Evolutionary conservation across 2,329 filamentous ascomycete species (phyloP), one percentile per base, ranked within the genome.

Genomic region (Exophiala spinifera): DNA sequence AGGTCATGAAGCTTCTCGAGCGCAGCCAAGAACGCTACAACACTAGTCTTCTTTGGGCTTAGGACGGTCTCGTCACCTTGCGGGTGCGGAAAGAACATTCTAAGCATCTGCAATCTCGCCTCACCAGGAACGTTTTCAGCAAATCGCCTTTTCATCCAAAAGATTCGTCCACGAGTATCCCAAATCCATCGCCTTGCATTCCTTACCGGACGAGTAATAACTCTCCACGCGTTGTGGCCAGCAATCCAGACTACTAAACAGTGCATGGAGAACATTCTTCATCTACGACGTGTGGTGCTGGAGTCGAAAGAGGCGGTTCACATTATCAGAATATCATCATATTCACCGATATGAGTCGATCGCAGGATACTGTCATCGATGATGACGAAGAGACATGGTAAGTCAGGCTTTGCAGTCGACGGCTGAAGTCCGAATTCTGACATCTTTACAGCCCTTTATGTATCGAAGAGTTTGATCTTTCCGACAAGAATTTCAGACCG

Each of bases 401-500:
- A 55, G 71, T 62, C 20, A 17, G 17, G 25, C 13, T 25, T 21
- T 43, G 13, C 20, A 21, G 8, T 19, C 47, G 40, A 36, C 11
- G 14, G 8, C 23, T n/a, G 20, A 15, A 28, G 47, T 14, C 13
- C 39, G 40, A 37, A 46, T 44, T 28, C 53, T 56, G 49, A 63
- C 66, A 20, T 67, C 53, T 51, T 40, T 53, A 31, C 66, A 99
- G 94, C 73, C 94, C 94, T 64, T 87, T 99, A 61, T 99, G 94
- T 71, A 95, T 99, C 69, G 94, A 99, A 76, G 95, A 99, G 77
- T 95, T 99, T 69, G 95, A 99, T 74, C 84, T 99, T 47, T 95
- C 91, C 39, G 94, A 99, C 78, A 89, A 90, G 72, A 96, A 95
- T 74, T 99, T 99, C 74, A 85, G 87, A 67, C 94, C 94, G 63